Conservation (phyloP, 73 alveolate genomes). For the Paramecium sonneborni region DNA sequence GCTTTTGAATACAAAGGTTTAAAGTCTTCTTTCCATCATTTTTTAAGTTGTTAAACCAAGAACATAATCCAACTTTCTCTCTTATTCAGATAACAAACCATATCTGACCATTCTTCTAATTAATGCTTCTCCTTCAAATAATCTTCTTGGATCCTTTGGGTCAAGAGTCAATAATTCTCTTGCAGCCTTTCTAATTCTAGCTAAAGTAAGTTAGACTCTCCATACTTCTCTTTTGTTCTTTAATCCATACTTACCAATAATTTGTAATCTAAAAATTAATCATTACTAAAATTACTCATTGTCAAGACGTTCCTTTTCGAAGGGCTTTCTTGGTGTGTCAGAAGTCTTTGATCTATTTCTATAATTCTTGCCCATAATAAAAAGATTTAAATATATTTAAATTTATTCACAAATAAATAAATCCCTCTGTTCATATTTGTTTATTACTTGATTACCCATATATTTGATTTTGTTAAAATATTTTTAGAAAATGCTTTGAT, state of each 20-base stretch:
- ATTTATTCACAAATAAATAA: conserved; percentile 27
- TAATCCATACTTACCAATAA: conserved; percentile 97
- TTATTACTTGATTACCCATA: background rate
- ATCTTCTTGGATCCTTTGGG: conserved; percentile 93
- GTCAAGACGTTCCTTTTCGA: conserved; percentile 94
- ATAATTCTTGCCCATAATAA: conserved; percentile 55
- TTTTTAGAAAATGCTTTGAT: background rate
- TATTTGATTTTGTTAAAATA: background rate
- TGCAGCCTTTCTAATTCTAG: conserved; percentile 99
- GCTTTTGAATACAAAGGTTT: conserved; percentile 92
- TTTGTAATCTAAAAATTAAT: conserved; percentile 70
- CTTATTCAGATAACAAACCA: conserved; percentile 91
- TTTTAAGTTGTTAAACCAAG: conserved; percentile 89
- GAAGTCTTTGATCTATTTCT: conserved; percentile 78
- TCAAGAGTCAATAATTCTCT: conserved; percentile 96
- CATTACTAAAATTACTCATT: conserved; percentile 74
- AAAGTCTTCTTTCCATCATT: conserved; percentile 98
- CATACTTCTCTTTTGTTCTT: conserved; percentile 99
- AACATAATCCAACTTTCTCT: conserved; percentile 97
- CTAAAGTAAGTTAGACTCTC: conserved; percentile 94
- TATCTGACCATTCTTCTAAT: conserved; percentile 96
- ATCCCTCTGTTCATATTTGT: background rate
- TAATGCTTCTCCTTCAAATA: conserved; percentile 96
- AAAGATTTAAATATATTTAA: conserved; percentile 49
- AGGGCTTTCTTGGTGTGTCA: conserved; percentile 93